Percentiles rank a stretch among this genome's conserved stretches.
Conservation (phyloP, 2,329 filamentous ascomycete species). For the Alternaria sp. region DNA sequence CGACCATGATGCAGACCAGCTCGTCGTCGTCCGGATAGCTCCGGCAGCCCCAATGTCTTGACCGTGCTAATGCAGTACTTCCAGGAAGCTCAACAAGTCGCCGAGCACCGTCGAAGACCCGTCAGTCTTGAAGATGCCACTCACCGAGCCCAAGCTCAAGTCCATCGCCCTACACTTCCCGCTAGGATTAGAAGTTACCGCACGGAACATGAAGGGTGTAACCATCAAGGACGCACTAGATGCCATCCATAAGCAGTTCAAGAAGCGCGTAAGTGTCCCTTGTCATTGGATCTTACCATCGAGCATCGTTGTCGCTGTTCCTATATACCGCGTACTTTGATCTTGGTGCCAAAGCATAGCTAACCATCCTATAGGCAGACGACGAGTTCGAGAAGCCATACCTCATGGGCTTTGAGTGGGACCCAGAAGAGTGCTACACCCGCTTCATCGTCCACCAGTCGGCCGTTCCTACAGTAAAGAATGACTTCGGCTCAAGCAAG, state of each 20-base stretch:
- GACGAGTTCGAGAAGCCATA: constrained; percentile 89
- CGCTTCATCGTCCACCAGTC: constrained; percentile 85
- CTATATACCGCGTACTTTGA: background rate
- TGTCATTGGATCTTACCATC: background rate
- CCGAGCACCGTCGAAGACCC: constrained; percentile 79
- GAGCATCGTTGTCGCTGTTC: background rate
- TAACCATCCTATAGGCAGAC: constrained; percentile 64
- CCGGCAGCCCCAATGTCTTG: constrained; percentile 4
- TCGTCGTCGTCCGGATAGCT: constrained; percentile 13
- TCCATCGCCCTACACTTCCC: constrained; percentile 94
- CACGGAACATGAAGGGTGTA: constrained; percentile 90
- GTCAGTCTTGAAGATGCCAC: constrained; percentile 78
- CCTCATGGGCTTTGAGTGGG: constrained; percentile 95
- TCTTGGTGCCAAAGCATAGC: constrained; percentile 2
- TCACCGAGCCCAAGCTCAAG: constrained; percentile 84
- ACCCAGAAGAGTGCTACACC: constrained; percentile 90
- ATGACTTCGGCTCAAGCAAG: constrained; percentile 54
- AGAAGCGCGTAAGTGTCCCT: constrained; percentile 78
- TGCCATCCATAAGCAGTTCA: constrained; percentile 94
- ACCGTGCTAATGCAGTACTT: constrained; percentile 21
- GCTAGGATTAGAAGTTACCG: constrained; percentile 83
- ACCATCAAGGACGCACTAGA: constrained; percentile 97
- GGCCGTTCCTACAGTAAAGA: constrained; percentile 57
- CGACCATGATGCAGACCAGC: background rate
- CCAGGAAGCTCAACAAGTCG: constrained; percentile 93